Evolutionary conservation across 148 eudicot genomes (phyloP), one percentile per base, ranked within the genome.

Genomic region (Salicornia ramosissima): DNA sequence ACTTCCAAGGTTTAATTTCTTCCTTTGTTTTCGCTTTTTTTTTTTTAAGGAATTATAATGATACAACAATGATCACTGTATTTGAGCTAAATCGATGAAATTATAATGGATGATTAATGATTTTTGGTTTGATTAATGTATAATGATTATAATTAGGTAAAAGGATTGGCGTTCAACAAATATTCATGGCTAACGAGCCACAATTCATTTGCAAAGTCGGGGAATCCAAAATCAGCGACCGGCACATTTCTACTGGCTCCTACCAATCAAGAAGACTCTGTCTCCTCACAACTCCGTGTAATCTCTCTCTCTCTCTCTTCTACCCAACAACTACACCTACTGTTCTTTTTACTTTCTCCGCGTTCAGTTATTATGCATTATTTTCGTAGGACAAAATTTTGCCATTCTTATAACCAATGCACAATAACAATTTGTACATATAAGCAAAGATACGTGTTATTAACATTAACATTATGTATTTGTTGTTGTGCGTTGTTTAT

Each of bases 161-260:
- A 81, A 70, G 90, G 88, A 26, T 71, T 92, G 50, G 84, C 97
- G 16, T 92, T 86, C 65, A 92, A 92, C 73, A 79, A 71, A 29
- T 92, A 92, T 70, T 81, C 97, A 67, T 92, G 96, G 96, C 75
- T 92, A 59, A 92, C 97, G 69, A 90, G 87, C 30, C 97, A 92
- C 78, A 92, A 92, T 46, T 78, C 97, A 2, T 92, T 59, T 76
- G 97, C 99, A 24, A 51, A 77, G 5, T 62, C 83, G 24, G 95
- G 92, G 49, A 46, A 69, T 29, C 54, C 71, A 10, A 85, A 61
- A 40, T 91, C 99, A 0, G 76, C 77, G 0, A 86, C 86, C 9
- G 93, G 97, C 15, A 78, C 88, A 0, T 11, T 46, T 12, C 78
- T 88, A 21, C 18, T 91, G 14, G 80, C 96, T 67, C 86, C 92